Evolutionary conservation across 176 grass and related monocot species (phyloP).

Genomic region (Oryza glumipatula): DNA sequence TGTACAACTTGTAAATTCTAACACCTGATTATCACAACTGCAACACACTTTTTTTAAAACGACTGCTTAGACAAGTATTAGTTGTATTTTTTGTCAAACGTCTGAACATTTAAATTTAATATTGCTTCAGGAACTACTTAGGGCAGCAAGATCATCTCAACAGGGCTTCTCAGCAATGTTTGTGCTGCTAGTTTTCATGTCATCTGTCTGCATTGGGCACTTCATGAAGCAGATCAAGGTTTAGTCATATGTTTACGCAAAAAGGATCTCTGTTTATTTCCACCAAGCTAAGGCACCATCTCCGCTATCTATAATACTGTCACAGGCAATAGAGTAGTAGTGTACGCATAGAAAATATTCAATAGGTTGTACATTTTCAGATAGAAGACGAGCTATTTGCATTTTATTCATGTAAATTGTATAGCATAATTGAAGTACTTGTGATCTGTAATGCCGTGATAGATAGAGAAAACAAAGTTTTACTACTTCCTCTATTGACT

Average conservation of each 20-base stretch:
- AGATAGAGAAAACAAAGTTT: background rate
- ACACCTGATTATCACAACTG: background rate
- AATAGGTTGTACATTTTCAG: background rate
- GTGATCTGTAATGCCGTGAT: background rate
- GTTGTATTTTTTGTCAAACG: background rate
- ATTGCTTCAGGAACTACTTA: conserved; percentile 51
- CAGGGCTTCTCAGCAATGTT: conserved; percentile 65
- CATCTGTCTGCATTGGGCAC: conserved; percentile 67
- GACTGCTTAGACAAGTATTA: background rate
- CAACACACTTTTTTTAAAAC: background rate
- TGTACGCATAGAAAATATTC: background rate
- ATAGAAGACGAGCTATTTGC: background rate
- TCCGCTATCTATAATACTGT: background rate
- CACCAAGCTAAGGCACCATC: background rate
- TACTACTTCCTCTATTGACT: background rate
- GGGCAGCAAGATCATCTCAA: conserved; percentile 38
- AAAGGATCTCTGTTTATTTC: background rate
- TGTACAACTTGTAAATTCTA: background rate
- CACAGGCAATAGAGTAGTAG: background rate
- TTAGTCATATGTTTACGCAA: conserved; percentile 5
- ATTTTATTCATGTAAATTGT: background rate
- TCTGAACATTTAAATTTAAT: background rate
- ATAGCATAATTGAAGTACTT: background rate
- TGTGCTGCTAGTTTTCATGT: conserved; percentile 63
- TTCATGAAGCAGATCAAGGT: conserved; percentile 56